Evolutionary conservation across 2,329 filamentous ascomycete species (phyloP).

Genomic region (Sarocladiaceae sp.): DNA sequence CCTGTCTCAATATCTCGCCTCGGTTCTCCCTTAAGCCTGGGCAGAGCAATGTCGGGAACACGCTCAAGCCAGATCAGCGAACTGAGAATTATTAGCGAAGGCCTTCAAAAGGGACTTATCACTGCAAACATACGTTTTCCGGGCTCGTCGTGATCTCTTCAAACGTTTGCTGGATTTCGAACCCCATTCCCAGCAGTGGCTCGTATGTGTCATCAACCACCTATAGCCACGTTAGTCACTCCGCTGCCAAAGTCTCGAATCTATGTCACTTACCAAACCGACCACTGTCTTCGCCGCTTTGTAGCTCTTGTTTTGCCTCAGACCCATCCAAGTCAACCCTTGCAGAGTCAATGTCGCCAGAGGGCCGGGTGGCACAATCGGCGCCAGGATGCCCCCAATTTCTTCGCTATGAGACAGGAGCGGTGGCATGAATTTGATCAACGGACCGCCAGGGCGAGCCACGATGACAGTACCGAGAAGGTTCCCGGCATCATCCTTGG

Average conservation of each 20-base stretch:
- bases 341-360: conserved; percentile 67
- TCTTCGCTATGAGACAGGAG: conserved; percentile 53
- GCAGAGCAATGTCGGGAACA: neutral
- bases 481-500: conserved; percentile 61
- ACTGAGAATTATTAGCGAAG: conserved; percentile 18
- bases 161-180: conserved; percentile 70
- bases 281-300: conserved; percentile 67
- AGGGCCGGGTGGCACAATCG: conserved; percentile 63
- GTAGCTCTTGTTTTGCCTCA: conserved; percentile 75
- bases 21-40: too few relatives aligned
- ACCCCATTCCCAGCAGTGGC: conserved; percentile 71
- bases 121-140: conserved; percentile 38
- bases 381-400: conserved; percentile 73
- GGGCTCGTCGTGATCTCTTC: conserved; percentile 69
- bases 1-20: too few relatives aligned
- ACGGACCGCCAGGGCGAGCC: conserved; percentile 61
- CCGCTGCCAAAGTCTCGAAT: neutral
- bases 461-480: conserved; percentile 75
- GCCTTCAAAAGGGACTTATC: neutral
- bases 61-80: neutral
- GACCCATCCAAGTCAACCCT: conserved; percentile 71
- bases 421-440: conserved; percentile 64
- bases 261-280: conserved; percentile 61
- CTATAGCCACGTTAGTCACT: conserved; percentile 29
- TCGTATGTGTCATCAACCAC: conserved; percentile 66